Evolutionary conservation across 1,284 basidiomycete genomes (phyloP), one percentile per base, ranked within the genome.

Genomic region (Ustilago esculenta): DNA sequence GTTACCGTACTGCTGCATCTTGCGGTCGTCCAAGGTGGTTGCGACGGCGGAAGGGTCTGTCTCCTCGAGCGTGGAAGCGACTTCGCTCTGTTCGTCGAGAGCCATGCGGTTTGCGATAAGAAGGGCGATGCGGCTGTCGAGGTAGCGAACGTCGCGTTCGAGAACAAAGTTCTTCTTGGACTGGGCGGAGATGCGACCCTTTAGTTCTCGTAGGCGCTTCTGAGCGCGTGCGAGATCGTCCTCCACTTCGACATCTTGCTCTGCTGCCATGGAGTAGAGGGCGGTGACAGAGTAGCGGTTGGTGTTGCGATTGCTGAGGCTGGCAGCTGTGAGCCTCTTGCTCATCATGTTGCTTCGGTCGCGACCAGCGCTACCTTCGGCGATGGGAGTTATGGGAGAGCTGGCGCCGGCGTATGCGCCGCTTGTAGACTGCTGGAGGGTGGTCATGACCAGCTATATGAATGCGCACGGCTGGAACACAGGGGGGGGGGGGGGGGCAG

Each of bases 151-250:
- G 83, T 99, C 96, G 42, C 95, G 88, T 83, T 98, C 95, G 25
- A 98, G 87, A 24, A 98, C 93, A 81, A 98, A 98, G 85, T 98
- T 99, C 87, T 95, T 97, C 87, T 99, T 98, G 50, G 92, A 95
- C 84, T 98, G 96, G 0, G 92, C 90, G 20, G 94, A 98, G 72
- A 99, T 99, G 77, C 93, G 91, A n/a, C 90, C 87, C 84, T 99
- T 98, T 75, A 98, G 87, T 75, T 98, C 94, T 29, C 96, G 87
- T 40, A 99, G 85, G 41, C 93, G 90, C 84, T 95, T 96, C 85
- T 98, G 95, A 34, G 95, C 96, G 18, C 92, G 86, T 9, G 94
- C 94, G 58, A 98, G 85, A 83, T 98, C 95, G 83, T 98, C 95
- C 83, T 98, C 94, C 37, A 98, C 92, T 82, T 98, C 96, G 24